Conservation (phyloP, 768 basidiomycete genomes). For the Kwoniella shandongensis region DNA sequence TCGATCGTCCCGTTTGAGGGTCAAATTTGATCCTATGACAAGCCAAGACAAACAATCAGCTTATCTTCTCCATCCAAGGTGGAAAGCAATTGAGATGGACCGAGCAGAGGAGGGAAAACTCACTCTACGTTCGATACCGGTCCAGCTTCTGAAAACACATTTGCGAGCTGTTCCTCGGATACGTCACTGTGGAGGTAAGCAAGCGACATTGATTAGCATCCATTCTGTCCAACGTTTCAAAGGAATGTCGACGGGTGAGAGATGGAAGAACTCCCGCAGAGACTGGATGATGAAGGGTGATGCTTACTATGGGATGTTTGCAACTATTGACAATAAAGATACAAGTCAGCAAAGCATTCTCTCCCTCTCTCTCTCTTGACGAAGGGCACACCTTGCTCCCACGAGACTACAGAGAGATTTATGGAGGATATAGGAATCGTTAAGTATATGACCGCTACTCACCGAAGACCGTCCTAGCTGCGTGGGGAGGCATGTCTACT, state of each 20-base stretch:
- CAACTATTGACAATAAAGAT: constrained; percentile 2
- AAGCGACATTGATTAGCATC: too few species aligned
- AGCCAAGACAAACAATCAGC: neutral
- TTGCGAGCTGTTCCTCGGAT: constrained; percentile 53
- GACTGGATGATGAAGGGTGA: neutral
- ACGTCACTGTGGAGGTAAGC: constrained; percentile 43
- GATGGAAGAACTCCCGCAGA: neutral
- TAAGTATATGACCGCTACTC: too few species aligned
- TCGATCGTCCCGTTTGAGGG: constrained; percentile 50
- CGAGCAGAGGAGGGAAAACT: constrained; percentile 8
- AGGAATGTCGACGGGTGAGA: neutral
- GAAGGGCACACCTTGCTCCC: too few species aligned
- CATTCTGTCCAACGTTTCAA: too few species aligned
- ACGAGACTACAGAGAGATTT: too few species aligned
- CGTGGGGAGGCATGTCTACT: constrained; percentile 9
- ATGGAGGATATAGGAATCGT: neutral
- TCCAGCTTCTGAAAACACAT: constrained; percentile 52
- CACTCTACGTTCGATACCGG: constrained; percentile 53
- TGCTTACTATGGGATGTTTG: constrained; percentile 23
- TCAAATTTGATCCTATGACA: constrained; percentile 52
- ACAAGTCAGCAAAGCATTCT: neutral
- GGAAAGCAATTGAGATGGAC: neutral
- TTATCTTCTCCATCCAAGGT: too few species aligned
- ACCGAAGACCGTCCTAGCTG: constrained; percentile 19
- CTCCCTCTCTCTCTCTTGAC: neutral